Base-by-base conservation (phyloP, 2,329 filamentous ascomycete genomes). In the Juglanconis sp. region DNA sequence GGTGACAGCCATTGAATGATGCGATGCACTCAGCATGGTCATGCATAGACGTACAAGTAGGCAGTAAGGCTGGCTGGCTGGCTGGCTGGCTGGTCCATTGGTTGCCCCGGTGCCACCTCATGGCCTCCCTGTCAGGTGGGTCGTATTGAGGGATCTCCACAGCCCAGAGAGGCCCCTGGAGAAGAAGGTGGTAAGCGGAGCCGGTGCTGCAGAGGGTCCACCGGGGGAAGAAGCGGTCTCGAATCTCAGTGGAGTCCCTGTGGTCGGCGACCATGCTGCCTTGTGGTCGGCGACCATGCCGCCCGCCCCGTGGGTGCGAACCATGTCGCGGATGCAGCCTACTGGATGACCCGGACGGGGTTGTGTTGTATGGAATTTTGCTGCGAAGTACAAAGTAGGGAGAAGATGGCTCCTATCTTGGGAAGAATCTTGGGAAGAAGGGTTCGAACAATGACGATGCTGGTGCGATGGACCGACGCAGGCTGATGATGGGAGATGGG, bases 91-190 rank as follows among this genome's bases (percentile, higher is more conserved):
- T 24, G 24, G 24, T 31, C 17, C 56, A 31, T 47, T 48, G 30
- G 15, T 6, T n/a, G 32, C 34, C 40, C 42, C 46, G 48, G 40
- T 59, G 57, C 50, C 32, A 53, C 56, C 56, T 53, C 56, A 53
- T 59, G 56, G 56, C 50, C 15, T 50, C 56, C 56, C 42, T 49
- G 56, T 35, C 30, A 15, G 36, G 15, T 53, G 13, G 50, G 36
- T 11, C 32, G 15, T 15, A 24, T 48, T 31, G 46, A 13, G 15
- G 38, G n/a, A 42, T 42, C 38, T 42, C 38, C 38, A 42, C 38
- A 42, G 10, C 10, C 11, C 10, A 42, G 11, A 31, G 17, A 17
- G 46, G 9, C 24, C 30, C 30, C 30, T 48, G 24, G 46, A 13
- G n/a, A 10, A 42, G 38, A 13, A 42, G 10, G n/a, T 13, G 10